Conservation (phyloP, 805 yeast species). For the Cyberlindnera meyerae region DNA sequence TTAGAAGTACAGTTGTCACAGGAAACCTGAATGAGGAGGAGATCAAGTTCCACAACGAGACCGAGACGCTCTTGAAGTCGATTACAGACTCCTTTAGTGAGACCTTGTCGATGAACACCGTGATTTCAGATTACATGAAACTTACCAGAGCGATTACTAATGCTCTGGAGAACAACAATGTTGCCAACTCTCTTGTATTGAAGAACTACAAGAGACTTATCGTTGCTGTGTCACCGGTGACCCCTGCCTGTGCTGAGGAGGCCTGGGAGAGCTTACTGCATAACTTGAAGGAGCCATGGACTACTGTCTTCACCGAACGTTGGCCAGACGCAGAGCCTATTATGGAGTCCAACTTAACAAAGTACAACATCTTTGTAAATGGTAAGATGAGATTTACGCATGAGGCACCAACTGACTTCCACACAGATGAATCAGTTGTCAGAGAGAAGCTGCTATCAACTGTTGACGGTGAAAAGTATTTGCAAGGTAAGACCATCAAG, state of each 20-base stretch:
- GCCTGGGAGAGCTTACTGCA: constrained; percentile 51
- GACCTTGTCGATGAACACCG: constrained; percentile 69
- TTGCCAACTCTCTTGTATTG: constrained; percentile 38
- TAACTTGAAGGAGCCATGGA: constrained; percentile 31
- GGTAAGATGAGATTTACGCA: constrained; percentile 60
- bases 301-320: constrained; percentile 47
- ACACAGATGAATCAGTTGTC: constrained; percentile 34
- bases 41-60: constrained; percentile 50
- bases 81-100: constrained; percentile 57
- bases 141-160: constrained; percentile 48
- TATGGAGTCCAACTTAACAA: constrained; percentile 32
- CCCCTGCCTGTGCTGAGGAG: constrained; percentile 82
- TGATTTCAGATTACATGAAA: constrained; percentile 88
- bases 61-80: constrained; percentile 41
- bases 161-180: constrained; percentile 33
- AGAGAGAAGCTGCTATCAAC: constrained; percentile 28
- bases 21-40: constrained; percentile 37
- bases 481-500: constrained; percentile 37
- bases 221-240: constrained; percentile 69
- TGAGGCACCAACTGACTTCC: constrained; percentile 33
- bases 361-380: constrained; percentile 62
- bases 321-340: constrained; percentile 57
- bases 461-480: constrained; percentile 37
- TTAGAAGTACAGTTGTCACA: constrained; percentile 3
- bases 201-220: constrained; percentile 50